These are phyloP conservation scores for Tricholoma terreum DNA, from an alignment of 768 basidiomycete species.

Conservation along the genomic window DNA sequence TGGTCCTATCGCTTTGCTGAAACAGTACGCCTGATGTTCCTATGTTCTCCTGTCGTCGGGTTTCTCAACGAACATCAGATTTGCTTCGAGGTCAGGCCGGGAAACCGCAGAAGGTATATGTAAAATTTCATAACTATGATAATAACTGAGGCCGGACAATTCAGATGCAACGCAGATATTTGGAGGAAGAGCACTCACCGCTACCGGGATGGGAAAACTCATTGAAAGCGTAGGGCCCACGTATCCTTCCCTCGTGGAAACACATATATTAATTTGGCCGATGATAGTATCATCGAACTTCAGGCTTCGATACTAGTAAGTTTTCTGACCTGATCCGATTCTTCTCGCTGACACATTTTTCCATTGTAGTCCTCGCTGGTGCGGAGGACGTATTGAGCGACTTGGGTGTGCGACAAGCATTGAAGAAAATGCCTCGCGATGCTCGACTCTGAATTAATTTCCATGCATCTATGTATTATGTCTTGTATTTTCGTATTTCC, in stretches of 20 bases:
- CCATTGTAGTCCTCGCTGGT: conserved; percentile 60
- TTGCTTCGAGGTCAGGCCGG: conserved; percentile 60
- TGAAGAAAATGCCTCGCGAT: conserved; percentile 60
- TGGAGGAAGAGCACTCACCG: conserved; percentile 85
- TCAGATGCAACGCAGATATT: conserved; percentile 82
- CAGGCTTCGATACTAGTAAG: conserved; percentile 75
- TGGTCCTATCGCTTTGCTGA: conserved; percentile 85
- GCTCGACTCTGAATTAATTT: conserved; percentile 35
- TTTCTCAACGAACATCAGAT: no score
- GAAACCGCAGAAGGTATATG: conserved; percentile 64
- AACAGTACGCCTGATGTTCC: conserved; percentile 55
- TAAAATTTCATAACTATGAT: not conserved
- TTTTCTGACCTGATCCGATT: conserved; percentile 11
- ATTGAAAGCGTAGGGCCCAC: conserved; percentile 69
- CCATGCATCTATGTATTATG: no score
- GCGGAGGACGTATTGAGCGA: conserved; percentile 74
- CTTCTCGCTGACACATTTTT: conserved; percentile 1
- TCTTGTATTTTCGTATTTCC: no score
- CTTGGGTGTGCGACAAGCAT: conserved; percentile 69
- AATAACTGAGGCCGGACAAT: no score
- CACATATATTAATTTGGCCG: not conserved
- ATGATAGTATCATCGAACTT: conserved; percentile 77
- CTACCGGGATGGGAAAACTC: conserved; percentile 81
- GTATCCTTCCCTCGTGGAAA: not conserved
- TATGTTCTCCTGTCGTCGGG: no score